phyloP scores from a whole-genome alignment of 352 stramenopile genomes.

The Globisporangium middletonii region DNA sequence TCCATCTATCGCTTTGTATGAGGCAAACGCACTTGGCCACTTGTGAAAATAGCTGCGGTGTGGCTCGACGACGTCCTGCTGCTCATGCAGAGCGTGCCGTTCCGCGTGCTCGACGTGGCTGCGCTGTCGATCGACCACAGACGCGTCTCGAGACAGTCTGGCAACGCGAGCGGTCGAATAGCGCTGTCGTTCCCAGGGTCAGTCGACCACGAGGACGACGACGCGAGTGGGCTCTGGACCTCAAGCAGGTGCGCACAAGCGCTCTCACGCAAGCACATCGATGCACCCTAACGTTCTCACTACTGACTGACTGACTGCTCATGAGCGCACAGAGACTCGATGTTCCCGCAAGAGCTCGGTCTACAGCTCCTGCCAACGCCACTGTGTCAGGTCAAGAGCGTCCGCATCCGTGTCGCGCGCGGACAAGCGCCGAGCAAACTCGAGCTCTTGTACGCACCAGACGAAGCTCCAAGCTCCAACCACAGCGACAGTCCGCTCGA shows the following conservation, averaged over 20 bases:
- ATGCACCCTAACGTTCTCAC: neutral
- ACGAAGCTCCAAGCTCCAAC: neutral
- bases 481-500: slow-evolving; percentile 7
- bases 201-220: neutral
- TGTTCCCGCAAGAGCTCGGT: slow-evolving; percentile 13
- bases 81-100: slow-evolving; percentile 13
- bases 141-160: neutral
- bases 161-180: neutral
- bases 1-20: too few relatives aligned
- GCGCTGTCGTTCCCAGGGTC: slow-evolving; percentile 2
- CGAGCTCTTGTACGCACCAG: slow-evolving; percentile 4
- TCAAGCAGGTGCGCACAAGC: slow-evolving; percentile 6
- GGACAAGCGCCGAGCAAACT: slow-evolving; percentile 2
- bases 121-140: slow-evolving; percentile 3
- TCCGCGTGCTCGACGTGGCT: slow-evolving; percentile 10
- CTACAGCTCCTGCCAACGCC: slow-evolving; percentile 9
- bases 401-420: slow-evolving; percentile 4
- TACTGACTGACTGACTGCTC: neutral
- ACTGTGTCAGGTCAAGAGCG: slow-evolving; percentile 3
- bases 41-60: neutral
- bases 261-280: too few relatives aligned
- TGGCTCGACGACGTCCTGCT: neutral
- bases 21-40: too few relatives aligned
- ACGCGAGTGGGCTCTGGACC: slow-evolving; percentile 3
- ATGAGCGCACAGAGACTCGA: slow-evolving; percentile 1